Percentiles rank a stretch among this genome's conserved stretches.
These are phyloP conservation scores for Eucalyptus polyanthemos DNA, from an alignment of 345 rosid genomes.

Conservation along the genomic window DNA sequence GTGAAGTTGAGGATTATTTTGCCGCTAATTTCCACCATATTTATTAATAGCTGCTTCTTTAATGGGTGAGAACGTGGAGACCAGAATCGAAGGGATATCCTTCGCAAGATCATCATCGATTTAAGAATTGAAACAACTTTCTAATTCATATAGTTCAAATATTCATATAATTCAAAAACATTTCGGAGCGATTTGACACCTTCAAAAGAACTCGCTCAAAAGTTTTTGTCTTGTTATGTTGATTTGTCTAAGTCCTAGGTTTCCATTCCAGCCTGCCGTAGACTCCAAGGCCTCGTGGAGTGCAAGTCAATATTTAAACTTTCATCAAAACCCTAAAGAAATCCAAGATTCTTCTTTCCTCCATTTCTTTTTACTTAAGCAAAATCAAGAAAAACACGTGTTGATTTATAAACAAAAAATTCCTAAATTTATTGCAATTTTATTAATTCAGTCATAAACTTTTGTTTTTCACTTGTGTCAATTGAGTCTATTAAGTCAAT, in stretches of 20 bases:
- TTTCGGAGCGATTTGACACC: background rate
- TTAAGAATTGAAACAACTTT: background rate
- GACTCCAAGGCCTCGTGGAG: background rate
- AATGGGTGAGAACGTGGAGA: background rate
- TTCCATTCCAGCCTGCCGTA: background rate
- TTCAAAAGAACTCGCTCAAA: background rate
- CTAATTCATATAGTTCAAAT: background rate
- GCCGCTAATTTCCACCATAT: background rate
- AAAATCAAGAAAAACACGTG: background rate
- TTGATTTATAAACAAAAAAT: too few species aligned
- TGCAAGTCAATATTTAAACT: background rate
- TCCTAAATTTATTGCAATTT: too few species aligned
- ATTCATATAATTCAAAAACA: background rate
- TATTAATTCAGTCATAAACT: rapidly evolving
- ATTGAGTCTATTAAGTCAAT: too few species aligned
- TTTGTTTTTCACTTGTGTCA: too few species aligned
- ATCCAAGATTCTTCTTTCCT: background rate
- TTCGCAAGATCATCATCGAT: background rate
- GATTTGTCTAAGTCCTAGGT: background rate
- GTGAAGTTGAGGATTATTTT: background rate
- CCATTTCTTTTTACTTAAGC: background rate
- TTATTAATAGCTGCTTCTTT: background rate
- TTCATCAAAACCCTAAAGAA: background rate
- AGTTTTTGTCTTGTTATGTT: background rate
- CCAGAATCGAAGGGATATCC: background rate